Evolutionary conservation across 306 rosid genomes (phyloP), one percentile per base, ranked within the genome.

Genomic region (Albizia julibrissin): DNA sequence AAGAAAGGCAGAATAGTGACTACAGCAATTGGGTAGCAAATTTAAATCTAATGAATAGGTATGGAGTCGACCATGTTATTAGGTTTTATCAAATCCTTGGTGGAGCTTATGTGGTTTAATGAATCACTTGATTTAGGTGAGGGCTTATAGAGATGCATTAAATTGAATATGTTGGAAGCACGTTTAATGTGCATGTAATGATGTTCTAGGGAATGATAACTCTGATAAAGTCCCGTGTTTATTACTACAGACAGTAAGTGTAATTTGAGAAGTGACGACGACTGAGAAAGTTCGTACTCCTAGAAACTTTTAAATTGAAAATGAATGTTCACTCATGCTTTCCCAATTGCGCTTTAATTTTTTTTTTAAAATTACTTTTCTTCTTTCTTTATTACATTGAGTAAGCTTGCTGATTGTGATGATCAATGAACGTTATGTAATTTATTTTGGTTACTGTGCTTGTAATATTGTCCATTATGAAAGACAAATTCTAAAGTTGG

Each of bases 381-480:
- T 21, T 37, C 34, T 19, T 69, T n/a, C 2, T 47, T 42, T 69
- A 39, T n/a, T 22, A 22, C 19, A 12, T 70, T 70, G 19, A 22
- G 19, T 19, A 56, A 56, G 27, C 27, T 56, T 19, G 3, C 12
- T 56, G 64, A 56, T 56, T 56, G 64, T 56, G 12, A 8, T 56
- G 67, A 61, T 61, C 3, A 27, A 27, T 70, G 61, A 56, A 40
- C 39, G 44, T 64, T 6, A 5, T 75, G 62, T 79, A 50, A 79
- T 64, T 86, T 82, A 26, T 34, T 50, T 74, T 49, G 49, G 65
- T 37, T 49, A 16, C 59, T 19, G 61, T 52, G 61, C 61, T 24
- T 44, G 85, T 33, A 77, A 85, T 40, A 33, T 37, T 70, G 62
- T 49, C 46, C 58, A 71, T 46, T 42, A 71, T 52, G 67, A 64